These are phyloP conservation scores for Micractinium sp. DNA, from an alignment of 139 green algal species.

Conservation along the genomic window DNA sequence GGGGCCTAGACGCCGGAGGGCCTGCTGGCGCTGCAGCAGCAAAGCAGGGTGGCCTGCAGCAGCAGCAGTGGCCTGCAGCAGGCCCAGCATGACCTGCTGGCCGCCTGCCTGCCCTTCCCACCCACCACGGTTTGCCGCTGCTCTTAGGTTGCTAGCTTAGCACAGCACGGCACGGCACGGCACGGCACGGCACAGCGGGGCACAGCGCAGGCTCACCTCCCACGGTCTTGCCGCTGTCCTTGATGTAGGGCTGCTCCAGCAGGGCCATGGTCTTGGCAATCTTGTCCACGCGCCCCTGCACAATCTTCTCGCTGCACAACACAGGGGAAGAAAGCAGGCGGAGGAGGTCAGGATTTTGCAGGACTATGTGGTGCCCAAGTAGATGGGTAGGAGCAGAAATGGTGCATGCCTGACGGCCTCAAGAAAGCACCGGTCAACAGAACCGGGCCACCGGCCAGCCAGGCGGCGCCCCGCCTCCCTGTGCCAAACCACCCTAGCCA, in stretches of 20 bases:
- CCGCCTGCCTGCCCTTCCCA: too few relatives aligned
- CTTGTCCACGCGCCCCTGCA: slow-evolving; percentile 95
- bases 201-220: slow-evolving; percentile 40
- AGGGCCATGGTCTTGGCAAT: slow-evolving; percentile 82
- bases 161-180: not conserved
- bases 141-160: too few relatives aligned
- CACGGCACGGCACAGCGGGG: not conserved
- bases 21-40: too few relatives aligned
- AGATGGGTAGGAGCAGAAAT: not conserved
- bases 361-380: not conserved
- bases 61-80: too few relatives aligned
- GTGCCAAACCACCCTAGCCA: too few relatives aligned
- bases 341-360: not conserved
- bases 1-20: too few relatives aligned
- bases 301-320: slow-evolving; percentile 82
- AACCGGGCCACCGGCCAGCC: too few relatives aligned
- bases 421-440: too few relatives aligned
- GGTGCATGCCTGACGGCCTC: not conserved
- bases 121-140: too few relatives aligned
- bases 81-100: too few relatives aligned
- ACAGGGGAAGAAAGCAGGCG: not conserved
- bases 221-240: slow-evolving; percentile 84
- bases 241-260: slow-evolving; percentile 91
- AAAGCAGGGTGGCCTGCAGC: not conserved
- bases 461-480: too few relatives aligned